Evolutionary conservation across 164 flowering plant species (phyloP).

Genomic region (Annona cherimola): DNA sequence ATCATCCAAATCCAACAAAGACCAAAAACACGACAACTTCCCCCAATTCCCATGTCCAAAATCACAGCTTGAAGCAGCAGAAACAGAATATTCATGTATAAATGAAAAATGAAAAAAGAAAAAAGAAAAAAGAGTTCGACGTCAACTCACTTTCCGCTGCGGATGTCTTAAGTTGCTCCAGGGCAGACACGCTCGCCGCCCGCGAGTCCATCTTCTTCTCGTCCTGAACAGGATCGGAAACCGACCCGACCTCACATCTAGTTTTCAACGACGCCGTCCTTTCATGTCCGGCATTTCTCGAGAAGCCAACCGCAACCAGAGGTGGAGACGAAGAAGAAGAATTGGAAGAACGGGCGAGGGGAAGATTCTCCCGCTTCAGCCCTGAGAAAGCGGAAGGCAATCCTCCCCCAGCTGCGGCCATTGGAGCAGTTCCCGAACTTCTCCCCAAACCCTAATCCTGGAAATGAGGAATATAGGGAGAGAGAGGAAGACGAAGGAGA

Average conservation of each 20-base stretch:
- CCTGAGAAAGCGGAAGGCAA: constrained; percentile 38
- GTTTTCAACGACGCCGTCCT: constrained; percentile 25
- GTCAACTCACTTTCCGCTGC: constrained; percentile 60
- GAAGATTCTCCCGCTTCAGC: constrained; percentile 45
- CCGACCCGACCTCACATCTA: constrained; percentile 37
- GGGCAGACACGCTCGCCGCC: constrained; percentile 62
- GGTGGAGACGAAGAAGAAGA: constrained; percentile 19
- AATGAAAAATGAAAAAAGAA: neutral
- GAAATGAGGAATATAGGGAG: neutral
- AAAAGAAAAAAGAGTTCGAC: neutral
- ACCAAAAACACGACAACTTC: neutral
- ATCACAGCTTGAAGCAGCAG: neutral
- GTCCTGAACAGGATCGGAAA: constrained; percentile 10
- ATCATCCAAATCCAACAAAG: neutral
- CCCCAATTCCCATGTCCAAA: neutral
- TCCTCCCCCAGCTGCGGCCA: constrained; percentile 62
- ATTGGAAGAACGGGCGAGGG: constrained; percentile 17
- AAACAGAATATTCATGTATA: neutral
- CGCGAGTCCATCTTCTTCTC: constrained; percentile 19
- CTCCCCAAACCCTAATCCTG: constrained; percentile 12
- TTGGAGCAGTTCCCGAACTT: neutral
- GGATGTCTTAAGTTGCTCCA: constrained; percentile 79
- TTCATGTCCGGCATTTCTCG: constrained; percentile 15
- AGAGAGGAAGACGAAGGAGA: neutral
- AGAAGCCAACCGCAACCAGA: constrained; percentile 14